phyloP scores from a whole-genome alignment of 352 stramenopile genomes.

The Nothophytophthora sp. region DNA sequence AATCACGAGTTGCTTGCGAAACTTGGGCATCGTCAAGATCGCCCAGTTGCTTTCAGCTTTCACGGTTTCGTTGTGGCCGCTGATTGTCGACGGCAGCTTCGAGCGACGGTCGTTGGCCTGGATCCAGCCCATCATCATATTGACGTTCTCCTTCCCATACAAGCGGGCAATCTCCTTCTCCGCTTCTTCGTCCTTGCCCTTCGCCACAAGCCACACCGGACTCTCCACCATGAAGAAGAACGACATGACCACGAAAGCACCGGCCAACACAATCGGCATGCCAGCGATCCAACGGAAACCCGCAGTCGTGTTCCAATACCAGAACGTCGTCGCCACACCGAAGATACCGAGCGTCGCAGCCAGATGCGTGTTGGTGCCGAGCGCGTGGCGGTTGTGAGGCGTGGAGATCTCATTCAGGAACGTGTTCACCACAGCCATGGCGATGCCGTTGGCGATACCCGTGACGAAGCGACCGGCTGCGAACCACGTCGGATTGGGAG shows the following conservation, averaged over 20 bases:
- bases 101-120: constrained; percentile 20
- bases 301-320: constrained; percentile 37
- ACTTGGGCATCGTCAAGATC: constrained; percentile 25
- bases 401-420: constrained; percentile 54
- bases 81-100: constrained; percentile 25
- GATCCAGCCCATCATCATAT: constrained; percentile 30
- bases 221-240: constrained; percentile 45
- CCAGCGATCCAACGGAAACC: constrained; percentile 59
- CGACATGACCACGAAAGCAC: constrained; percentile 22
- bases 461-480: constrained; percentile 35
- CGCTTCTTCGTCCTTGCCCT: constrained; percentile 25
- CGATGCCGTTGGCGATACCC: constrained; percentile 39
- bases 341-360: constrained; percentile 43
- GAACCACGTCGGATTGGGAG: constrained; percentile 29
- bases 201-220: constrained; percentile 43
- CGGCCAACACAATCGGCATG: constrained; percentile 33
- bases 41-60: constrained; percentile 18
- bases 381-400: constrained; percentile 32
- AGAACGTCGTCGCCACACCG: constrained; percentile 48
- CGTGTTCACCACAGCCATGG: constrained; percentile 36
- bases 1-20: constrained; percentile 38
- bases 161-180: constrained; percentile 23
- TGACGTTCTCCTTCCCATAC: constrained; percentile 38
- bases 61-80: not conserved
- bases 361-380: constrained; percentile 45